Conservation (phyloP, 495 filamentous ascomycete species). For the Penicillium goetzii region DNA sequence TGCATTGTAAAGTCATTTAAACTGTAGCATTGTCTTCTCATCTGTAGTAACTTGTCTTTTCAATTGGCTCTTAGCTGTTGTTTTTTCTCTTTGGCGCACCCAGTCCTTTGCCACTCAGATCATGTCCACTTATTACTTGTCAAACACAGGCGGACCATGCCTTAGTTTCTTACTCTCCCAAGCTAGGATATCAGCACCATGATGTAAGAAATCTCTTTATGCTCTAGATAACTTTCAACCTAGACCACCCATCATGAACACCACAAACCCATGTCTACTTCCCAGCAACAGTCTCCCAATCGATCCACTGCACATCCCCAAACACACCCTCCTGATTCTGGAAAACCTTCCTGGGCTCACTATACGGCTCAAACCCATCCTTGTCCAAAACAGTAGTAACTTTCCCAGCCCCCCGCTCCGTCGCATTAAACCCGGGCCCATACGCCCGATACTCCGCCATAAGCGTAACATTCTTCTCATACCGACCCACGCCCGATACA, state of each 20-base stretch:
- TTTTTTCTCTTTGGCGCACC: no score
- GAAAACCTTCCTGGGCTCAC: constrained; percentile 57
- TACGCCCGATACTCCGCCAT: constrained; percentile 59
- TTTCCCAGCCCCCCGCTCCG: constrained; percentile 44
- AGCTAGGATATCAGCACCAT: not conserved
- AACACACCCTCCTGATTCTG: constrained; percentile 48
- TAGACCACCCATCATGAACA: not conserved
- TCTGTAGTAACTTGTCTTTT: not conserved
- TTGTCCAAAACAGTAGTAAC: constrained; percentile 48
- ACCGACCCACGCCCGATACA: constrained; percentile 38
- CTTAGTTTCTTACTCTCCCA: no score
- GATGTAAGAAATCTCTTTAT: not conserved
- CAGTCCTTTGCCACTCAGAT: not conserved
- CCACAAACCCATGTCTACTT: not conserved
- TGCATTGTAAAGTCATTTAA: constrained; percentile 8
- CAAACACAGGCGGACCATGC: no score
- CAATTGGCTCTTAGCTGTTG: no score
- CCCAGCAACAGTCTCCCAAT: constrained; percentile 34
- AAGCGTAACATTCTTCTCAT: constrained; percentile 48
- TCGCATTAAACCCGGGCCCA: constrained; percentile 59
- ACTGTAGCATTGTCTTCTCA: not conserved
- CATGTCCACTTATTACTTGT: not conserved
- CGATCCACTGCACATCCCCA: constrained; percentile 59
- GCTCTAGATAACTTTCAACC: not conserved
- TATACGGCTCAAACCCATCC: constrained; percentile 46